Evolutionary conservation across 2,329 filamentous ascomycete genomes (phyloP), one percentile per base, ranked within the genome.

Genomic region (Neophaeococcomyces mojaviensis): DNA sequence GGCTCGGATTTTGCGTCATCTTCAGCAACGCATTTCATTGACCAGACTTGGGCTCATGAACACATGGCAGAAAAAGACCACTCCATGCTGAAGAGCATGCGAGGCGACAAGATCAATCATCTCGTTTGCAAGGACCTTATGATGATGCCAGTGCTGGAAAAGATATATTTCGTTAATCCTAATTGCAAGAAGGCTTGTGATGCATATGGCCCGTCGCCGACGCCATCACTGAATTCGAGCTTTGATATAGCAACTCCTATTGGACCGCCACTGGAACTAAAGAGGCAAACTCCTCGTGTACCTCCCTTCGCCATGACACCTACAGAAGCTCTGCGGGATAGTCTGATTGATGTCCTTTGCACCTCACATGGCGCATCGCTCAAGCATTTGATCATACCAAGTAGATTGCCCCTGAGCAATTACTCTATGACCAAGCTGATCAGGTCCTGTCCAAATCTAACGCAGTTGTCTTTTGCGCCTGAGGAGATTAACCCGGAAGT

Each of bases 401-500:
- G 78, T 28, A 65, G 70, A 35, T 81, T 77, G 76, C 62, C 68
- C 15, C 65, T 81, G 2, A 68, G 69, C 13, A 64, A 68, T 2
- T 59, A 65, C 1, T 64, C 73, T 3, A 61, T 81, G 7, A 68
- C 67, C 26, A 68, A 70, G 6, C 61, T 81, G 5, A 72, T 77
- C 26, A 70, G 72, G 40, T 62, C 62, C 8, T 78, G 76, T 48
- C 76, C 78, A 0, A 69, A 79, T 44, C 63, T 82, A 12, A 76
- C 79, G 49, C 77, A 82, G 54, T 63, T 82, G 1, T 76, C 69
- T 20, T 61, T 80, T 18, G 70, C 74, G 6, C 64, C 74, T 13
- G 64, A 70, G 9, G 52, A 64, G 13, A 10, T 33, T 9, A 44
- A 49, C 22, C 40, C 44, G 8, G 35, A 51, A 16, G 28, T 44